Conservation (phyloP, 2,329 filamentous ascomycete genomes). For the Fusarium gaditjirri region DNA sequence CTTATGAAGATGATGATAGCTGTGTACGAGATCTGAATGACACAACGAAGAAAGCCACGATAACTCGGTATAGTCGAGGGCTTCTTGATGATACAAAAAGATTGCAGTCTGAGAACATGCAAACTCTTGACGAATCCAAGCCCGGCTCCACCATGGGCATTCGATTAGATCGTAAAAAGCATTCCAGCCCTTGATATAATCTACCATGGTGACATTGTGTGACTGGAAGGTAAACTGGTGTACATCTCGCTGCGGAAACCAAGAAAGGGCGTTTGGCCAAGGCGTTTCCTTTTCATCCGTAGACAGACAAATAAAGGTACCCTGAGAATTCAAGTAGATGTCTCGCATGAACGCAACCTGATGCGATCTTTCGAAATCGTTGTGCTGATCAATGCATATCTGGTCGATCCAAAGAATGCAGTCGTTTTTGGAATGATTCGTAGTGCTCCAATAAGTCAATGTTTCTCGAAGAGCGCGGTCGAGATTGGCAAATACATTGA, state of each 20-base stretch:
- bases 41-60: neutral
- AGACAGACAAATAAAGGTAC: neutral
- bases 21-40: neutral
- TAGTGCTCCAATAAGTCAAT: neutral
- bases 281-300: fast-evolving
- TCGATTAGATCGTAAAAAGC: neutral
- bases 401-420: neutral
- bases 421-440: neutral
- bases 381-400: neutral
- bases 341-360: neutral
- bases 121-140: neutral
- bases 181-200: neutral
- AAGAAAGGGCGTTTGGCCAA: neutral
- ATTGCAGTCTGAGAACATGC: neutral
- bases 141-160: neutral
- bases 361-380: neutral
- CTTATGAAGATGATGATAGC: neutral
- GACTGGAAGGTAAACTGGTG: neutral
- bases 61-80: neutral
- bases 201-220: neutral
- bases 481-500: neutral
- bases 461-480: neutral
- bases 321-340: neutral
- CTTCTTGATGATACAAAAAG: neutral
- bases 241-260: neutral